Evolutionary conservation across 139 green algal genomes (phyloP).

Genomic region (Parachlorella kessleri): DNA sequence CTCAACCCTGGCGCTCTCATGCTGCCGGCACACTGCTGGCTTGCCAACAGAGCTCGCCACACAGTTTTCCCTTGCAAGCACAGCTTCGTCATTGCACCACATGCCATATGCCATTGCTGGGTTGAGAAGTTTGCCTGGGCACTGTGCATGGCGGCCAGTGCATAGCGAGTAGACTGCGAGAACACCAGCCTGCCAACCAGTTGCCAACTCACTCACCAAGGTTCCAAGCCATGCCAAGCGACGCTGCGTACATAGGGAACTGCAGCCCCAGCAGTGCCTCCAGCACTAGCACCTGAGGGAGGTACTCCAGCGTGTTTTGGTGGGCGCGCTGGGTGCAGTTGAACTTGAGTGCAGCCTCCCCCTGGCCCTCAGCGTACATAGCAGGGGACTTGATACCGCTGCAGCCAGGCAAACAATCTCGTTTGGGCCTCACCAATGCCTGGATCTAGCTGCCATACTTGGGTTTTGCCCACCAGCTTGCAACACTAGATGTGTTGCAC

Average conservation of each 20-base stretch:
- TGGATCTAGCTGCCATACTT: too few species aligned
- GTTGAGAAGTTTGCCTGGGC: too few species aligned
- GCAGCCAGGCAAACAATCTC: neutral
- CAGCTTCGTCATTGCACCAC: too few species aligned
- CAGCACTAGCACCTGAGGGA: conserved; percentile 5
- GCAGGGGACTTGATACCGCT: neutral
- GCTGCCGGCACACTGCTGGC: too few species aligned
- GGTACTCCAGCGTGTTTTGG: conserved; percentile 35
- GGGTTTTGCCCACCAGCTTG: too few species aligned
- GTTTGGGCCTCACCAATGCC: too few species aligned
- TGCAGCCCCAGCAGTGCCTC: conserved; percentile 29
- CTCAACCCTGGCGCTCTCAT: too few species aligned
- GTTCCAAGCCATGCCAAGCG: conserved; percentile 17
- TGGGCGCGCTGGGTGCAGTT: conserved; percentile 42
- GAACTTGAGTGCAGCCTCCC: conserved; percentile 14
- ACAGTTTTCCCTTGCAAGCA: too few species aligned
- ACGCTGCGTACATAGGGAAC: conserved; percentile 25
- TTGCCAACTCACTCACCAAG: neutral
- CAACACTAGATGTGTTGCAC: neutral
- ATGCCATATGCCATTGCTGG: too few species aligned
- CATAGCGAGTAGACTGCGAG: too few species aligned
- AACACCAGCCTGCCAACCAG: neutral
- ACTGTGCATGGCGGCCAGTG: too few species aligned
- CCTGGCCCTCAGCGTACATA: conserved; percentile 26
- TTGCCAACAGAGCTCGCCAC: too few species aligned